Base-by-base conservation (phyloP, 164 flowering plant genomes). In the Echeveria elegans region DNA sequence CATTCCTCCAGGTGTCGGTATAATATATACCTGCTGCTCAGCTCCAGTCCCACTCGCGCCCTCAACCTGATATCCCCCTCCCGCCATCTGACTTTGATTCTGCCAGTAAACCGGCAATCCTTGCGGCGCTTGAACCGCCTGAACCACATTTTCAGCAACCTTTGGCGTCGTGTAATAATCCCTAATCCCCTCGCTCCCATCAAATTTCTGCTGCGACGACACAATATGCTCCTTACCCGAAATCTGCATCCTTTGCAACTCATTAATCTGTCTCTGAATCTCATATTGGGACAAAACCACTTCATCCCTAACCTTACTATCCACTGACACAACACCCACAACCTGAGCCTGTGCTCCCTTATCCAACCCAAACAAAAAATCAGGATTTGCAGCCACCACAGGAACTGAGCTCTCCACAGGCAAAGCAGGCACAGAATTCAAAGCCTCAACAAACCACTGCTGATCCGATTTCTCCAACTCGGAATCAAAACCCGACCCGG, bases 281-380 rank as follows among this genome's bases (percentile, higher is more conserved):
- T 84, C 83, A 38, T 5, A 32, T 28, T 56, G 61, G 19, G 31
- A 26, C 61, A 56, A 28, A 28, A 52, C 71, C 36, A 71, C 69
- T 12, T 65, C 75, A 21, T 24, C 71, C 76, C 31, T 70, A 68
- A 52, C 74, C 73, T 19, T 32, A 15, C 32, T 11, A 2, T 56
- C 61, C 23, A 14, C 32, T 32, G 31, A 32, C 31, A 56, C 34
- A 53, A 53, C 29, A 9, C 16, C 5, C 45, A 16, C 60, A 60
- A 11, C 53, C 65, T 5, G 74, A 56, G 19, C 78, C 6, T 70
- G 75, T 21, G 66, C 32, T 21, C 77, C 79, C 66, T 84, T 88
- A 31, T 90, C 97, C 12, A 90, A 69, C 4, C 97, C 95, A 32
- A 88, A 87, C 34, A 90, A 75, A 53, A 82, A 88, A 67, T 87